Base-by-base conservation (phyloP, 371 early-diverging fungal genomes). In the Mucor racemosus region DNA sequence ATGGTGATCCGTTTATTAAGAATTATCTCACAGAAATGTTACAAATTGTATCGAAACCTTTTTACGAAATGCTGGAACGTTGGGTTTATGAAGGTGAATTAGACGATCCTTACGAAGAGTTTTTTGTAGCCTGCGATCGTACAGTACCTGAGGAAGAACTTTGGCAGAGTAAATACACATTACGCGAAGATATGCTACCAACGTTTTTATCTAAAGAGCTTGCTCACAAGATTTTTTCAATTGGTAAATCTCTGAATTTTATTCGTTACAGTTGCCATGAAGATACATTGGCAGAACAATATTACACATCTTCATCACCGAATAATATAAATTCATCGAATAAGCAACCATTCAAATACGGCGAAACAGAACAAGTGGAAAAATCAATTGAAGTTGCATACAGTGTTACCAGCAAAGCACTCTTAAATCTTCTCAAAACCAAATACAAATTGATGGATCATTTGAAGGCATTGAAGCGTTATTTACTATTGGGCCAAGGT, bases 71-170 rank as follows among this genome's bases (percentile, higher is more conserved):
- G 87, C 81, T 98, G 17, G 88, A 87, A 48, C 86, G 90, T n/a
- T 98, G 99, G 99, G 88, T 98, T 17, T 94, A 92, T 56, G 94
- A 95, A 68, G 99, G 99, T 14, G 97, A 96, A 76, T 78, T 98
- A 36, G 91, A 91, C 26, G 99, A 98, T 69, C 96, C 95, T n/a
- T 91, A 91, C 74, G 81, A 80, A 19, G 99, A 98, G 79, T 98
- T 97, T 72, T 97, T 97, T 76, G 92, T 97, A 11, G 84, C 82
- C 0, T 80, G 76, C 35, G 86, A 80, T 54, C 60, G 67, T 0
- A 77, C 81, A 2, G 86, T 84, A 13, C 76, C 82, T 15, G 88
- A 90, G 58, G 89, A 89, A 55, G 87, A 93, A 36, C 71, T 92
- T 50, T 98, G 98, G 98, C 84, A 87, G 41, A 65, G 67, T n/a